Conservation (phyloP, 179 eudicot genomes). For the Beta macrorhiza region DNA sequence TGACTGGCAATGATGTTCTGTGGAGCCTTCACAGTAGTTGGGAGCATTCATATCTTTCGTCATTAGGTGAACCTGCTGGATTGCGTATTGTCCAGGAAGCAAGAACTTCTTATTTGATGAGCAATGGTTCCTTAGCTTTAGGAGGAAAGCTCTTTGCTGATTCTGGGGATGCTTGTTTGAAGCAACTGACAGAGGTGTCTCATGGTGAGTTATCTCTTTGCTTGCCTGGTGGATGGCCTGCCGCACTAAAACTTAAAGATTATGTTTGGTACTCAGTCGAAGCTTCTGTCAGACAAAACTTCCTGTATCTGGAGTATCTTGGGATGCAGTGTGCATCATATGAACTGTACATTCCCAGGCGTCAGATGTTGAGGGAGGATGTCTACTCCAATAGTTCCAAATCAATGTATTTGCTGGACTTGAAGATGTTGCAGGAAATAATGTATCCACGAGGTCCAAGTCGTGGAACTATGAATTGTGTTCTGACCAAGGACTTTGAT, state of each 20-base stretch:
- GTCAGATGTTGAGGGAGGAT: conserved; percentile 25
- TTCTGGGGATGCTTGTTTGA: conserved; percentile 17
- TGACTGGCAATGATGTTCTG: conserved; percentile 55
- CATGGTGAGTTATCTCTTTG: conserved; percentile 39
- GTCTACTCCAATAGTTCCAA: conserved; percentile 23
- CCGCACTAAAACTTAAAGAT: conserved; percentile 56
- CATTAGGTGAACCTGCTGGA: conserved; percentile 75
- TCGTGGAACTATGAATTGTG: conserved; percentile 22
- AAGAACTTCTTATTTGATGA: conserved; percentile 43
- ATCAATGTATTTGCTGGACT: conserved; percentile 47
- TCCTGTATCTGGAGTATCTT: conserved; percentile 64
- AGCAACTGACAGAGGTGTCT: conserved; percentile 2
- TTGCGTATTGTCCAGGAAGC: conserved; percentile 51
- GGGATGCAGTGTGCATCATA: conserved; percentile 54
- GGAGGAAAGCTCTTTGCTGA: background rate
- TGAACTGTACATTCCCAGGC: conserved; percentile 27
- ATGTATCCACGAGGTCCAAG: conserved; percentile 44
- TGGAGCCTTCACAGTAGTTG: conserved; percentile 89
- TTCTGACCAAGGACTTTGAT: conserved; percentile 31
- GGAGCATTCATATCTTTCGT: conserved; percentile 89
- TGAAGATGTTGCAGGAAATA: conserved; percentile 38
- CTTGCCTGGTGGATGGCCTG: conserved; percentile 92
- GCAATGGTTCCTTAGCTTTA: conserved; percentile 25
- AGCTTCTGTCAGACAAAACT: conserved; percentile 62
- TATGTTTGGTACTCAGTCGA: conserved; percentile 57